Base-by-base conservation (phyloP, 306 rosid species). In the Vicia faba region DNA sequence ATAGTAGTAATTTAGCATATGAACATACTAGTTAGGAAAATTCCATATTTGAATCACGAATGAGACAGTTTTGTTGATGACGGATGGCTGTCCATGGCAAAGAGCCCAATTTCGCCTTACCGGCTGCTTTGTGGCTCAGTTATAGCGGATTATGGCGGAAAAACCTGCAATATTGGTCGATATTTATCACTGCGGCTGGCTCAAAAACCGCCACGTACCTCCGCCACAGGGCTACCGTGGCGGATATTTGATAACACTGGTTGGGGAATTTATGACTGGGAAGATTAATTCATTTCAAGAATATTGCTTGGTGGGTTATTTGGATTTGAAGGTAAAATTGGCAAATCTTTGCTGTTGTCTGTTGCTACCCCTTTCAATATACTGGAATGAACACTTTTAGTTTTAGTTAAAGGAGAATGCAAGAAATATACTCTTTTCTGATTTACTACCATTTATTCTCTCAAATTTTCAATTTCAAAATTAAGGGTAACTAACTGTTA, bases 271-370 rank as follows among this genome's bases (percentile, higher is more conserved):
- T 43, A 31, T 45, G 56, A 36, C 6, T 45, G 11, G 61, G 50
- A 50, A 14, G 19, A 15, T 40, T 40, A 40, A 12, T 16, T 16
- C 55, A 18, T 49, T 49, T 49, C 26, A 18, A 49, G 26, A 16
- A 49, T 49, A 49, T 49, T 49, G 55, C 13, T 40, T n/a, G 13
- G 26, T 8, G 26, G 26, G 2, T 16, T 16, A 2, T 59, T 59
- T 19, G 29, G 51, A 66, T 58, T 60, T 23, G 45, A 29, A 71
- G 60, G 31, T 48, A 57, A 61, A 51, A 13, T 45, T 11, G 38
- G 60, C 36, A 25, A 54, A 2, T 1, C 38, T 54, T 54, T 20
- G 36, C 36, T 54, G 38, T 6, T 25, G 15, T 46, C 11, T 5
- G 53, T 46, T 46, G 55, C 60, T 54, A 20, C n/a, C 15, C 28